Percentiles rank a stretch among this genome's conserved stretches.
phyloP scores from a whole-genome alignment of 1,284 basidiomycete genomes.

The Malassezia dermatis region DNA sequence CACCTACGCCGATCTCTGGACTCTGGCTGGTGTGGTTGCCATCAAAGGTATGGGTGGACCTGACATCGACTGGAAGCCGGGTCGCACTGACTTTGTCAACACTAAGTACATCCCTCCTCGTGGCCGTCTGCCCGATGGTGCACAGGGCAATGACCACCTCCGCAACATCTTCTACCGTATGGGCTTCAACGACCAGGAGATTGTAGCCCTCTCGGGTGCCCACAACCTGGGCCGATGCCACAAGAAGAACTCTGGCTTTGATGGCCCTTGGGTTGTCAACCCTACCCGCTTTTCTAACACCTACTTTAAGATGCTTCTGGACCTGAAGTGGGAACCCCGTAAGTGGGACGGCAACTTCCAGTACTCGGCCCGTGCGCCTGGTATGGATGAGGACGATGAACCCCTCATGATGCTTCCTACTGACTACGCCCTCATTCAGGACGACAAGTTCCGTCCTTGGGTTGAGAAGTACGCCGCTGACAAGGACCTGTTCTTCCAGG shows the following conservation, averaged over 20 bases:
- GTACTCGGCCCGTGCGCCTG: slow-evolving; percentile 40
- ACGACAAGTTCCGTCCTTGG: slow-evolving; percentile 41
- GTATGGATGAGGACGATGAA: slow-evolving; percentile 46
- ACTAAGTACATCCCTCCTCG: slow-evolving; percentile 61
- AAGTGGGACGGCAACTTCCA: slow-evolving; percentile 52
- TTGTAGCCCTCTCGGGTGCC: slow-evolving; percentile 79
- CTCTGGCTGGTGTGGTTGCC: slow-evolving; percentile 51
- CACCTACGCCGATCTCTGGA: slow-evolving; percentile 48
- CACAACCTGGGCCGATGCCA: slow-evolving; percentile 94
- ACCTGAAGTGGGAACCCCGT: slow-evolving; percentile 60
- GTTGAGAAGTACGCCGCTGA: slow-evolving; percentile 52
- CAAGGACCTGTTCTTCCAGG: slow-evolving; percentile 53
- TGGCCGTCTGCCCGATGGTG: slow-evolving; percentile 64
- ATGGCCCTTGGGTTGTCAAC: slow-evolving; percentile 41
- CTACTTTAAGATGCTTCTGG: slow-evolving; percentile 75
- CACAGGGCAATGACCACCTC: slow-evolving; percentile 52
- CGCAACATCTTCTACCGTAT: slow-evolving; percentile 53
- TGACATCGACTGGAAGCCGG: slow-evolving; percentile 49
- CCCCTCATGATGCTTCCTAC: slow-evolving; percentile 55
- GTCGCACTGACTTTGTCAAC: slow-evolving; percentile 46
- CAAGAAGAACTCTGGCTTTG: slow-evolving; percentile 50
- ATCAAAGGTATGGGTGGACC: slow-evolving; percentile 57
- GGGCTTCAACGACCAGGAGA: slow-evolving; percentile 54
- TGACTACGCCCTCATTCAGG: slow-evolving; percentile 44
- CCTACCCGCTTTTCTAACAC: slow-evolving; percentile 80